Base-by-base conservation (phyloP, 2,329 filamentous ascomycete species). In the Plenodomus biglobosus region DNA sequence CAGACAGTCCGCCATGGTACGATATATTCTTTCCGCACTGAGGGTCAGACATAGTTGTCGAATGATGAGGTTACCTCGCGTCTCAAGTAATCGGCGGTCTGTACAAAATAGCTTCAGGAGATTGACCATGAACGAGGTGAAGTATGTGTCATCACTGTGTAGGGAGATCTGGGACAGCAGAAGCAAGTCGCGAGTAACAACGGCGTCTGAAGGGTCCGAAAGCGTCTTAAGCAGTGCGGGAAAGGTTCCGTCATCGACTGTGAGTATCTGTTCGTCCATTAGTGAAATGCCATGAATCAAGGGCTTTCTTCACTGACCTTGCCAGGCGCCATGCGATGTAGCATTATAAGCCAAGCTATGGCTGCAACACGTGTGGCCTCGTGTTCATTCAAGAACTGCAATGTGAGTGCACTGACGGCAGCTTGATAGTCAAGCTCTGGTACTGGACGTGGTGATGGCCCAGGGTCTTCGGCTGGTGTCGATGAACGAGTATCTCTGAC, bases 51-150 rank as follows among this genome's bases (percentile, higher is more conserved):
- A 99, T 20, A 99, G 79, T 69, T 99, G 92, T 47, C 95, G 83
- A 58, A 99, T 97, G 54, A 99, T 99, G 30, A 99, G 78, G 65
- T 99, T 99, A 8, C 95, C 94, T 46, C 94, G 81, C 2, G 88
- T 94, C 73, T 99, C 94, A 6, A 99, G 79, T 19, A 99, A 78
- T 61, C 90, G 88, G 24, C 94, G 83, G 68, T 99, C 94, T 0
- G 94, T 97, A 36, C 90, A 95, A 69, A 99, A 99, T 1, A 99
- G 81, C 68, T 96, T 94, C 37, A 99, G 77, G 8, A 99, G 78
- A 66, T 95, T 95, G 52, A 96, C 88, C 94, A 99, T 99, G 70
- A 99, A 99, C 19, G 92, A 95, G 1, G 90, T 87, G 68, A 99
- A 99, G 72, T 97, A 97, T 56, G 92, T 90, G 66, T 99, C 94